Evolutionary conservation across 306 rosid species (phyloP).

Genomic region (Malus domestica): ASM211411v1 NC_041796.1:27340001-27340500

Average conservation of each 20-base stretch:
- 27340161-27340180: not conserved
- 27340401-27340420: not conserved
- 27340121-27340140: no score
- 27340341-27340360: no score
- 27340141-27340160: not conserved
- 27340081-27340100: not conserved
- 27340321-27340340: not conserved
- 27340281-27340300: not conserved
- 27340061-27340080: not conserved
- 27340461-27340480: no score
- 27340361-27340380: not conserved
- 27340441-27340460: no score
- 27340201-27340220: not conserved
- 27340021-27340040: not conserved
- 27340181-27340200: not conserved
- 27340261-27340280: not conserved
- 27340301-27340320: not conserved
- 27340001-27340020: not conserved
- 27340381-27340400: not conserved
- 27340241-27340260: not conserved
- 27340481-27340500: no score
- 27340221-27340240: not conserved
- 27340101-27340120: not conserved
- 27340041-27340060: not conserved
- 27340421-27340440: not conserved